Evolutionary conservation across 2,329 filamentous ascomycete species (phyloP).

Genomic region (Colletotrichum musae): DNA sequence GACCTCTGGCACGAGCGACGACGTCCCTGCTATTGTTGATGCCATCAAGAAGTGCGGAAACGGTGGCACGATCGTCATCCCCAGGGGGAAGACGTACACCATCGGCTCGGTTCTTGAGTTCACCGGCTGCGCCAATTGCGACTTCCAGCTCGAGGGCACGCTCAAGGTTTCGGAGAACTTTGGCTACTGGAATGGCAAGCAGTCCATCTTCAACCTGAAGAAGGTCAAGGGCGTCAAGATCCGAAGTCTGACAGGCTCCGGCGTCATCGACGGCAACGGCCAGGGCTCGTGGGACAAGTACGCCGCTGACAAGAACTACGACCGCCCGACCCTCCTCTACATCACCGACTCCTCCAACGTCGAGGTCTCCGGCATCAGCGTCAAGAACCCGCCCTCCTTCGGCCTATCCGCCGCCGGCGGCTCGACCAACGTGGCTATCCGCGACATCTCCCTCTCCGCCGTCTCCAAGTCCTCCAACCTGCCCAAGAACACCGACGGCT

Average conservation of each 20-base stretch:
- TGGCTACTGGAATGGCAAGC: conserved; percentile 58
- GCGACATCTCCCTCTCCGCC: conserved; percentile 55
- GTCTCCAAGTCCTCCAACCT: conserved; percentile 54
- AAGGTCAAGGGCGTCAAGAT: conserved; percentile 55
- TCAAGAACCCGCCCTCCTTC: conserved; percentile 61
- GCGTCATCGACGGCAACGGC: conserved; percentile 63
- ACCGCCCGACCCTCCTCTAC: conserved; percentile 57
- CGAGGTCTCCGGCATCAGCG: conserved; percentile 52
- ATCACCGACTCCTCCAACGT: conserved; percentile 55
- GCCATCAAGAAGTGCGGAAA: conserved; percentile 55
- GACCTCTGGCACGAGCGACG: conserved; percentile 49
- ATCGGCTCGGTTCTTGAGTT: conserved; percentile 60
- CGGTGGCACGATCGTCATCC: conserved; percentile 59
- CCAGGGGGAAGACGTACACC: conserved; percentile 56
- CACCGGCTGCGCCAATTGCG: conserved; percentile 58
- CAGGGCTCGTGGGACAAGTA: conserved; percentile 59
- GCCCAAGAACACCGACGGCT: conserved; percentile 59
- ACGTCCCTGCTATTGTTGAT: conserved; percentile 58
- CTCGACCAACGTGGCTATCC: conserved; percentile 53
- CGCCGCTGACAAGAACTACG: conserved; percentile 53
- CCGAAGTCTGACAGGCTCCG: conserved; percentile 54
- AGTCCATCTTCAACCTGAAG: conserved; percentile 55
- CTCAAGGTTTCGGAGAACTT: conserved; percentile 56
- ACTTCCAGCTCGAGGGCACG: conserved; percentile 61
- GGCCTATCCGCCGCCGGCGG: conserved; percentile 57